Conservation (phyloP, 2,329 filamentous ascomycete species). For the Pseudogymnoascus sp. region DNA sequence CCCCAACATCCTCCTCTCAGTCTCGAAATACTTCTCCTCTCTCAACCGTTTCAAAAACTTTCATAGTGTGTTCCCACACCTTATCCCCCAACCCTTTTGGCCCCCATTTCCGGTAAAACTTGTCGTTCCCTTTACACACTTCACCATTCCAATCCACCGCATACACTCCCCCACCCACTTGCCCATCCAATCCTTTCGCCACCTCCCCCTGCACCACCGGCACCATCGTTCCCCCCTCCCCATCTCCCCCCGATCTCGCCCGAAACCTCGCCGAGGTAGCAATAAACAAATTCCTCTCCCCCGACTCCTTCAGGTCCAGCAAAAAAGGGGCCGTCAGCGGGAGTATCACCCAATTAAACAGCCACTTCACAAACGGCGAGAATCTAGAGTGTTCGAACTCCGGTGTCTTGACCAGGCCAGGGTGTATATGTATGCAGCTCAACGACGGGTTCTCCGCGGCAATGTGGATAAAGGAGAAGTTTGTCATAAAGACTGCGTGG, state of each 20-base stretch:
- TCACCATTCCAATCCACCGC: conserved; percentile 19
- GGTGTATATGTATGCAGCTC: conserved; percentile 27
- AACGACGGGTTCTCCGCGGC: conserved; percentile 25
- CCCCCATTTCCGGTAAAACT: conserved; percentile 16
- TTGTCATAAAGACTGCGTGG: conserved; percentile 28
- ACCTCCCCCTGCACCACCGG: conserved; percentile 9
- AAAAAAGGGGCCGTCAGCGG: conserved; percentile 24
- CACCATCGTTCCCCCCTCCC: neutral
- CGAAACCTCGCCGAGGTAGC: conserved; percentile 19
- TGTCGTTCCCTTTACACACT: conserved; percentile 17
- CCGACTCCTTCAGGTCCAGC: conserved; percentile 25
- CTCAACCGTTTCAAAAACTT: conserved; percentile 22
- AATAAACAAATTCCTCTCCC: conserved; percentile 27
- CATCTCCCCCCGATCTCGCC: conserved; percentile 12
- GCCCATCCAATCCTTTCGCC: conserved; percentile 18
- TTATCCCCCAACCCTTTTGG: conserved; percentile 16
- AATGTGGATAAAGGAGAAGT: conserved; percentile 28
- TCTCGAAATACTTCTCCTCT: conserved; percentile 18
- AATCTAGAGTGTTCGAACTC: conserved; percentile 23
- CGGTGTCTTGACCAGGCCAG: conserved; percentile 29
- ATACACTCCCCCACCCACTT: conserved; percentile 25
- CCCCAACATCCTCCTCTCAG: neutral
- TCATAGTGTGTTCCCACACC: conserved; percentile 22
- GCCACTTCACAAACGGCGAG: conserved; percentile 27
- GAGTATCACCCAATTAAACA: conserved; percentile 23